Percentiles rank a stretch among this genome's conserved stretches.
Evolutionary conservation across 1,284 basidiomycete species (phyloP).

Genomic region (Entoloma clypeatum): DNA sequence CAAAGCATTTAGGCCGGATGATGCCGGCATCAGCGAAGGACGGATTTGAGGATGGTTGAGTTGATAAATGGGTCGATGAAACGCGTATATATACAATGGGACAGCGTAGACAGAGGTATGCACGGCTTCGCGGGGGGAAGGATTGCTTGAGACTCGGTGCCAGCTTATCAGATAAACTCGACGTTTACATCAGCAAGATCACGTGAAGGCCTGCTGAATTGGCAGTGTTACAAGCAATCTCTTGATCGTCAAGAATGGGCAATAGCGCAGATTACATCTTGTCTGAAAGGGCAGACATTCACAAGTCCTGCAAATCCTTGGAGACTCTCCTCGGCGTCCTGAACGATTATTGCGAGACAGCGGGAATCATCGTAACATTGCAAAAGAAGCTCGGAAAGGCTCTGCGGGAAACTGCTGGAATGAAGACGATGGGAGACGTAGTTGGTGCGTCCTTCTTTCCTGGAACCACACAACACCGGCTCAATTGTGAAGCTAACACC

Average conservation of each 20-base stretch:
- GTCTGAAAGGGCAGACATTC: conserved; percentile 63
- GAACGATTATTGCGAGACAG: conserved; percentile 71
- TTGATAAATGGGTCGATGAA: conserved; percentile 1
- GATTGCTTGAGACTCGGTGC: conserved; percentile 8
- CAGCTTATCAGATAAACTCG: conserved; percentile 23
- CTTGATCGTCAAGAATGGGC: conserved; percentile 2
- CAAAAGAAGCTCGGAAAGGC: conserved; percentile 75
- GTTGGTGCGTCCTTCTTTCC: conserved; percentile 36
- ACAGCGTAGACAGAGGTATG: conserved; percentile 1
- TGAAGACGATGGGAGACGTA: conserved; percentile 59
- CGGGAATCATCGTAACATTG: conserved; percentile 52
- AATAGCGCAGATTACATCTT: conserved; percentile 22
- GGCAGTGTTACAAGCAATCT: conserved; percentile 10
- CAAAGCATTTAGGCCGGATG: conserved; percentile 1
- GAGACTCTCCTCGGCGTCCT: conserved; percentile 63
- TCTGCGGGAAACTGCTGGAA: conserved; percentile 55
- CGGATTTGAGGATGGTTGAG: conserved; percentile 10
- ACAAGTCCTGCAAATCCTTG: conserved; percentile 74
- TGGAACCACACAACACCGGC: conserved; percentile 4
- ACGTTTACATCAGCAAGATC: conserved; percentile 5
- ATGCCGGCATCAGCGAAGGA: conserved; percentile 15
- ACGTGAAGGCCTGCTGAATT: conserved; percentile 11
- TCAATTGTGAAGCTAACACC: conserved; percentile 51
- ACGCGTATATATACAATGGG: background rate
- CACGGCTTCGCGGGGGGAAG: background rate